phyloP scores from a whole-genome alignment of 257 asterid genomes.

The Fraxinus anomala region DNA sequence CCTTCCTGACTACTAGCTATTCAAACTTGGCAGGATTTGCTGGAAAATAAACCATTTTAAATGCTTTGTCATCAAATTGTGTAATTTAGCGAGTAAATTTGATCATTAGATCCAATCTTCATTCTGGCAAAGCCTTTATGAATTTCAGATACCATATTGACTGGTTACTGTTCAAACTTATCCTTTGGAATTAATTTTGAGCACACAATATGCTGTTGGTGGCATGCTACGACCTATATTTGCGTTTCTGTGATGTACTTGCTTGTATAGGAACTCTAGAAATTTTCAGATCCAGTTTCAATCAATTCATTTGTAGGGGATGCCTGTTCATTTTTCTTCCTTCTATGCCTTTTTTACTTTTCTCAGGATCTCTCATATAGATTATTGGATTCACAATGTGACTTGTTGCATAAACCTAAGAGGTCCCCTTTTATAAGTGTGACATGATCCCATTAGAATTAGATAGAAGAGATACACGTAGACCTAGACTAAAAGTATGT shows the following conservation, averaged over 20 bases:
- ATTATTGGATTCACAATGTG: neutral
- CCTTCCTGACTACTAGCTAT: neutral
- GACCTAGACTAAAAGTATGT: neutral
- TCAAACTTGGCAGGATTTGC: neutral
- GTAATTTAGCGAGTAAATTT: neutral
- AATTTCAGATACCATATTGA: neutral
- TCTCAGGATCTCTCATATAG: neutral
- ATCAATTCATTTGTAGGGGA: neutral
- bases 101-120: neutral
- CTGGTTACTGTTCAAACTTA: neutral
- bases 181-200: neutral
- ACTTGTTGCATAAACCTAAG: neutral
- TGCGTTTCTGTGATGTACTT: neutral
- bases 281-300: neutral
- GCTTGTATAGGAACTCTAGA: neutral
- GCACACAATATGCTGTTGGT: neutral
- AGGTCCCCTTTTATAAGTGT: neutral
- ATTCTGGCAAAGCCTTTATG: neutral
- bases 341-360: neutral
- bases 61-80: neutral
- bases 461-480: neutral
- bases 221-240: neutral
- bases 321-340: neutral
- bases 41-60: neutral
- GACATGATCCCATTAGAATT: neutral